Conservation (phyloP, 306 rosid species). For the Cicer arietinum region DNA sequence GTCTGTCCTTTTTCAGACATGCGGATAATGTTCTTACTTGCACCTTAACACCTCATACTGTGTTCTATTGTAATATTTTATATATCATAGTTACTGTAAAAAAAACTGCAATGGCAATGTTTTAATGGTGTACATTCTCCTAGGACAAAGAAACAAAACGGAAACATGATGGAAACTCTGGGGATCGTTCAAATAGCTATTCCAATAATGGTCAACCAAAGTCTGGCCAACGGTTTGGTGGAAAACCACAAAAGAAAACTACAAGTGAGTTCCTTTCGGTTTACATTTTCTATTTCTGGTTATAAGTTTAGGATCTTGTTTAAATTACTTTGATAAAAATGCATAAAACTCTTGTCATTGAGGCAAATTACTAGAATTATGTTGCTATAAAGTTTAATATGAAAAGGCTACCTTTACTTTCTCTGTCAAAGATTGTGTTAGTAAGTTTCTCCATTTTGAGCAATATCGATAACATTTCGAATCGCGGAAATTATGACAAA, state of each 20-base stretch:
- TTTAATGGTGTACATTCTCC: constrained; percentile 31
- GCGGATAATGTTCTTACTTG: constrained; percentile 29
- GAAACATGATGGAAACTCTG: constrained; percentile 45
- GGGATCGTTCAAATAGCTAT: constrained; percentile 46
- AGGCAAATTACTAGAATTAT: constrained; percentile 12
- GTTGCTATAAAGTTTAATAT: constrained; percentile 22
- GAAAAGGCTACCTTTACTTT: background rate
- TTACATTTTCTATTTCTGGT: constrained; percentile 17
- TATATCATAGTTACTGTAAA: constrained; percentile 16
- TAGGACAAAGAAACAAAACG: constrained; percentile 58
- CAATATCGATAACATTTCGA: background rate
- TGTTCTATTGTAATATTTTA: background rate
- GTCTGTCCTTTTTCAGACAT: constrained; percentile 5
- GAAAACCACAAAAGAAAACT: constrained; percentile 61
- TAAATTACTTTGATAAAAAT: constrained; percentile 4
- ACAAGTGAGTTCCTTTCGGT: constrained; percentile 57
- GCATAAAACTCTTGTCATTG: background rate
- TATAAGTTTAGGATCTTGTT: constrained; percentile 15
- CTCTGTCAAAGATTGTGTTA: background rate
- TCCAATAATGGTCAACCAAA: constrained; percentile 57
- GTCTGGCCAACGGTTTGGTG: constrained; percentile 49
- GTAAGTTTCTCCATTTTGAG: constrained; percentile 3
- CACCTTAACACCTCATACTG: background rate
- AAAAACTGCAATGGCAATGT: constrained; percentile 14
- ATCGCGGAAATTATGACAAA: constrained; percentile 16